Conservation (phyloP, 83 land plant species). For the Picea engelmannii region DNA sequence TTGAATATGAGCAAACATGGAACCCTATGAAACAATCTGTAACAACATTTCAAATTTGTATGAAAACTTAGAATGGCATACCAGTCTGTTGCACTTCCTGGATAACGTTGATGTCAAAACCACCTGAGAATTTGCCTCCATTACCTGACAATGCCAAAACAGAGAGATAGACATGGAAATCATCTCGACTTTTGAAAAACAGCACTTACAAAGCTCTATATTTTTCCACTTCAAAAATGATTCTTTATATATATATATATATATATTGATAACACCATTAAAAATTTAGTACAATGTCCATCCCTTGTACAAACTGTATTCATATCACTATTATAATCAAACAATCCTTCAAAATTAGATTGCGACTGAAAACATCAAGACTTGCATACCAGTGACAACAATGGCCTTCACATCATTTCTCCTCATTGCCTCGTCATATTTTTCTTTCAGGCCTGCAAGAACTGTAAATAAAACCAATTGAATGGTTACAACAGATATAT, state of each 20-base stretch:
- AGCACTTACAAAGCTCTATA: too few species aligned
- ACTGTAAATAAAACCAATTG: slow-evolving; percentile 38
- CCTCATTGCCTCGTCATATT: slow-evolving; percentile 64
- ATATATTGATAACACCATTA: too few species aligned
- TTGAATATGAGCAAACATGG: not conserved
- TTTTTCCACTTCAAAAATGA: too few species aligned
- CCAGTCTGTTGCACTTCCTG: slow-evolving; percentile 67
- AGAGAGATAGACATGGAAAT: too few species aligned
- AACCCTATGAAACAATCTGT: not conserved
- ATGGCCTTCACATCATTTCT: slow-evolving; percentile 94
- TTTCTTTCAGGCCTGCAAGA: slow-evolving; percentile 61
- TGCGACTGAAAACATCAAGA: not conserved
- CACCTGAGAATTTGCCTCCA: slow-evolving; percentile 86
- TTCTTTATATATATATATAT: too few species aligned
- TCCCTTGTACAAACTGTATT: too few species aligned
- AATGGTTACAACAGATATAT: too few species aligned
- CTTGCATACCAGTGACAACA: slow-evolving; percentile 64
- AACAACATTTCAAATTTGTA: not conserved
- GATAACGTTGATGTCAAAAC: slow-evolving; percentile 81
- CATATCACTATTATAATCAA: not conserved
- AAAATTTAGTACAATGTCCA: too few species aligned
- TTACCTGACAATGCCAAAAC: slow-evolving; percentile 41
- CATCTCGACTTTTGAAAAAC: too few species aligned
- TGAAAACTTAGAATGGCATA: slow-evolving; percentile 15
- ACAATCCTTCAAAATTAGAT: not conserved